phyloP scores from a whole-genome alignment of 2,329 filamentous ascomycete species.

The Monosporascus sp. region DNA sequence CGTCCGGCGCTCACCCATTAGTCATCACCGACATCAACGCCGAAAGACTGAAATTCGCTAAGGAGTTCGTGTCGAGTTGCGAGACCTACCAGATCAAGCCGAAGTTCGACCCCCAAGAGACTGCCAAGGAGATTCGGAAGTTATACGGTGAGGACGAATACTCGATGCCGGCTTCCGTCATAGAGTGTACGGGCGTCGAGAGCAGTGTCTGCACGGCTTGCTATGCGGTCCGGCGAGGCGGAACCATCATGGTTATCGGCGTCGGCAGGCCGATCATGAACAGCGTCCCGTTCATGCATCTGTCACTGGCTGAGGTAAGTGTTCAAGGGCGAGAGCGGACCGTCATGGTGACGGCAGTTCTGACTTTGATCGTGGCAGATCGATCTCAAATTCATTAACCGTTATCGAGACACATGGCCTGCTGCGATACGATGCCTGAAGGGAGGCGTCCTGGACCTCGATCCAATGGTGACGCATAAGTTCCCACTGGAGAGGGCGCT shows the following conservation, averaged over 20 bases:
- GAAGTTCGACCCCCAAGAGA: conserved; percentile 39
- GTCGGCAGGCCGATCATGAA: conserved; percentile 59
- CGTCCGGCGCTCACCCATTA: conserved; percentile 58
- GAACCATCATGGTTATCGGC: conserved; percentile 58
- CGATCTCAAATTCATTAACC: conserved; percentile 64
- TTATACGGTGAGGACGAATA: conserved; percentile 50
- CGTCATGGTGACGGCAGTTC: conserved; percentile 1
- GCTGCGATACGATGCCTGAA: conserved; percentile 56
- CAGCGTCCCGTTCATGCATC: conserved; percentile 62
- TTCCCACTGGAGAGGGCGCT: conserved; percentile 57
- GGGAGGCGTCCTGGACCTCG: conserved; percentile 56
- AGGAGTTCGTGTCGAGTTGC: conserved; percentile 48
- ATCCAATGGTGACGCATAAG: conserved; percentile 57
- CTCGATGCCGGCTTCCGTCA: conserved; percentile 49
- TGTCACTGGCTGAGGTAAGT: conserved; percentile 54
- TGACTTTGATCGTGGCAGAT: conserved; percentile 40
- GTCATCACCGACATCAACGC: conserved; percentile 60
- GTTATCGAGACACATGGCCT: conserved; percentile 67
- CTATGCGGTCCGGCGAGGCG: conserved; percentile 52
- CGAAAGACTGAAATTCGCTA: conserved; percentile 51
- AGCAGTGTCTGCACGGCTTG: conserved; percentile 56
- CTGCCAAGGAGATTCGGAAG: conserved; percentile 46
- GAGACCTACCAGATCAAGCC: conserved; percentile 49
- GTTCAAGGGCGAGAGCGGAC: not conserved
- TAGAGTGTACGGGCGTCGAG: conserved; percentile 64